Conservation (phyloP, 2,329 filamentous ascomycete species). For the Talaromyces verruculosus region DNA sequence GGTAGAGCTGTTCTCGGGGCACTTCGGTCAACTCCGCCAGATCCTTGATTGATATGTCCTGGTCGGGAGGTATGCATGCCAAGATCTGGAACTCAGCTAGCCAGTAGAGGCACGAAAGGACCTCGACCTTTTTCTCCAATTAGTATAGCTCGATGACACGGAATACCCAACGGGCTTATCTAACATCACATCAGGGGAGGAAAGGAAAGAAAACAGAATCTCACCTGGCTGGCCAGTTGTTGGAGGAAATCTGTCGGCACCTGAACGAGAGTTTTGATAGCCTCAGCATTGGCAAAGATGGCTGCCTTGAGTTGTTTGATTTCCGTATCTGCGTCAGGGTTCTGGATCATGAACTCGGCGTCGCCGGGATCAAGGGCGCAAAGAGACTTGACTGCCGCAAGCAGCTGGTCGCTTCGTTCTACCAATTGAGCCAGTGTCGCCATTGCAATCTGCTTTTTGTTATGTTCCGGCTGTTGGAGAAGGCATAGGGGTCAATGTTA, state of each 20-base stretch:
- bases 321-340: neutral
- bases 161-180: neutral
- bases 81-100: constrained; percentile 48
- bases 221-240: constrained; percentile 25
- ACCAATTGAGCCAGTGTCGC: neutral
- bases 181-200: neutral
- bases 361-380: neutral
- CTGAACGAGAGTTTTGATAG: neutral
- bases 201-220: neutral
- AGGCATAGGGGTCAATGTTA: neutral
- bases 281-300: neutral
- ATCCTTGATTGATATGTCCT: constrained; percentile 40
- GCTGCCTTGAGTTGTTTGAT: neutral
- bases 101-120: constrained; percentile 46
- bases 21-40: constrained; percentile 46
- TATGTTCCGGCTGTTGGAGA: neutral
- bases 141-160: neutral
- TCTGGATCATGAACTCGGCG: neutral
- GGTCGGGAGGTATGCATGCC: constrained; percentile 45
- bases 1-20: constrained; percentile 39
- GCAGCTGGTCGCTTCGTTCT: neutral
- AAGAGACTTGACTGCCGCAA: neutral
- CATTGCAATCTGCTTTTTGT: neutral
- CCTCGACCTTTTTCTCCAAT: constrained; percentile 25
- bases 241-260: constrained; percentile 29